Conservation (phyloP, 169 alveolate species). For the Eimeria necatrix region DNA sequence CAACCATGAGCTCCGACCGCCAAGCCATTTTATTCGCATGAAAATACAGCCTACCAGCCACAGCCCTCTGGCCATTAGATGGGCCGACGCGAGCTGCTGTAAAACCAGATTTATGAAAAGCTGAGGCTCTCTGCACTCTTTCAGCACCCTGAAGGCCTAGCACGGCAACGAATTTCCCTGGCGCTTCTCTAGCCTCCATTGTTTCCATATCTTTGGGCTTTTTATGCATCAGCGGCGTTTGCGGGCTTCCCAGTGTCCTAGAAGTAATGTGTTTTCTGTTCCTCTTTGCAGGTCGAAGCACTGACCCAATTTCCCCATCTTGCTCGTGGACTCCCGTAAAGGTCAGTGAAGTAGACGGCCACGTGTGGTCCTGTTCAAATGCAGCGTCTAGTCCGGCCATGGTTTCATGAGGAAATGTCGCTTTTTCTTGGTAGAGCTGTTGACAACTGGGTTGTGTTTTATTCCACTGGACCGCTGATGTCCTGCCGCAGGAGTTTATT, state of each 20-base stretch:
- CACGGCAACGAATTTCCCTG: not conserved
- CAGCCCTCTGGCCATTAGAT: not conserved
- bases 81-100: constrained; percentile 8
- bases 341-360: too few species aligned
- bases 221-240: too few species aligned
- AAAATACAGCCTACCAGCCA: constrained; percentile 56
- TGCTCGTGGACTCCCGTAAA: too few species aligned
- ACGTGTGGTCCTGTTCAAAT: too few species aligned
- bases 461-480: too few species aligned
- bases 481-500: too few species aligned
- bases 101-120: not conserved
- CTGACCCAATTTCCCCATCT: too few species aligned
- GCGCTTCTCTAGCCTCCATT: not conserved
- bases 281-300: not conserved
- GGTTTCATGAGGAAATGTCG: too few species aligned
- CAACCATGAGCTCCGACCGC: constrained; percentile 74
- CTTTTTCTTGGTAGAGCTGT: too few species aligned
- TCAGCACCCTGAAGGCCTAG: not conserved
- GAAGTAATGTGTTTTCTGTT: not conserved
- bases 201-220: not conserved
- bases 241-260: too few species aligned
- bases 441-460: too few species aligned
- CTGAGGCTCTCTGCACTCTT: not conserved
- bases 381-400: too few species aligned
- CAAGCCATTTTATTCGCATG: constrained; percentile 69